Conservation (phyloP, 2,329 filamentous ascomycete genomes). For the Penicillium sp. region DNA sequence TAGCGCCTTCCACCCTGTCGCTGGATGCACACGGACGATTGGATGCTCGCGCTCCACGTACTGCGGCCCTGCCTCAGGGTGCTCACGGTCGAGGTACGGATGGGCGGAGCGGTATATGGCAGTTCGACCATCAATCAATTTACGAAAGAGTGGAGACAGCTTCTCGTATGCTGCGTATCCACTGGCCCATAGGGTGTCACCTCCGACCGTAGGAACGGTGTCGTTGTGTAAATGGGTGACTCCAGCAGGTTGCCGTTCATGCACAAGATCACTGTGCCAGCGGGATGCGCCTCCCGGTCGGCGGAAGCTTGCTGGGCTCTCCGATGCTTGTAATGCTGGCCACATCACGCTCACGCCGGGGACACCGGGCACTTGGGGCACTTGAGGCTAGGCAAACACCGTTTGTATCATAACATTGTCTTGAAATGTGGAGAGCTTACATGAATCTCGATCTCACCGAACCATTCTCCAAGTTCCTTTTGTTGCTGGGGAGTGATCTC, state of each 20-base stretch:
- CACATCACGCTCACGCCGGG: constrained; percentile 68
- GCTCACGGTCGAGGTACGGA: constrained; percentile 64
- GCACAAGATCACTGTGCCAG: constrained; percentile 72
- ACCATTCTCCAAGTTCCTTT: constrained; percentile 63
- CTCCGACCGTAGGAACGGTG: constrained; percentile 64
- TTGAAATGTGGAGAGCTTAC: constrained; percentile 45
- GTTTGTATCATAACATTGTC: not conserved
- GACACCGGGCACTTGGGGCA: constrained; percentile 68
- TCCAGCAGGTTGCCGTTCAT: constrained; percentile 69
- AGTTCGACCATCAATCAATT: constrained; percentile 66
- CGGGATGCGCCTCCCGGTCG: constrained; percentile 66
- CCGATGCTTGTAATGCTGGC: constrained; percentile 67
- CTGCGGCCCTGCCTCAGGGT: constrained; percentile 63
- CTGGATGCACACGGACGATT: constrained; percentile 69
- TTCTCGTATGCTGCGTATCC: constrained; percentile 74
- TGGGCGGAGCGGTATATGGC: constrained; percentile 69
- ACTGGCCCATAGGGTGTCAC: constrained; percentile 72
- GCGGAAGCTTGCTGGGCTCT: constrained; percentile 63
- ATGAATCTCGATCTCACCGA: constrained; percentile 68
- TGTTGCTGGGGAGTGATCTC: constrained; percentile 63
- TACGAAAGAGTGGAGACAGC: constrained; percentile 68
- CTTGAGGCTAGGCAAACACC: constrained; percentile 59
- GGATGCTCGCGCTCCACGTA: constrained; percentile 69
- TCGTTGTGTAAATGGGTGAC: constrained; percentile 72
- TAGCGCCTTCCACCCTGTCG: constrained; percentile 72